A percentile compares a stretch with the other conserved stretches of the same genome.
Conservation (phyloP, 2,329 filamentous ascomycete genomes). For the Paecilomyces niveus region DNA sequence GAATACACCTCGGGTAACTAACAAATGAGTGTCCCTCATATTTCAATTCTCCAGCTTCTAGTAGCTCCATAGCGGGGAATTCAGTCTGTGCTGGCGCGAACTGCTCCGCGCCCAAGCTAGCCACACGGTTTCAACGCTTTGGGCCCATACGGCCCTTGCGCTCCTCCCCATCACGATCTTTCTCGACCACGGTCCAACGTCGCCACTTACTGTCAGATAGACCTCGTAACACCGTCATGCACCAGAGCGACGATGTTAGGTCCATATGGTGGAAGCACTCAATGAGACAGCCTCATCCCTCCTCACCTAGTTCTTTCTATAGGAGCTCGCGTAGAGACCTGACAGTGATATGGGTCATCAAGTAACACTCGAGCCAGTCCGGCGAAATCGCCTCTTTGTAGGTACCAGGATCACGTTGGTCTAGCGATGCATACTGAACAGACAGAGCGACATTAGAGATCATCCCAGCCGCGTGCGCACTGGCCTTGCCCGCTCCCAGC, state of each 20-base stretch:
- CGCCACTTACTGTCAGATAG: neutral
- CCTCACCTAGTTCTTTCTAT: neutral
- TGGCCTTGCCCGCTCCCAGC: neutral
- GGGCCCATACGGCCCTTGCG: neutral
- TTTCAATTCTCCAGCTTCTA: neutral
- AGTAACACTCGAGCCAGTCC: constrained; percentile 13
- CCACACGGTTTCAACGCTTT: neutral
- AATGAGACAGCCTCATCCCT: neutral
- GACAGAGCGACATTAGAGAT: neutral
- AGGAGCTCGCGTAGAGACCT: neutral
- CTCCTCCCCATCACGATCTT: neutral
- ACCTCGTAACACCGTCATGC: neutral
- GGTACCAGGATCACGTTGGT: constrained; percentile 12
- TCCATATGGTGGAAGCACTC: neutral
- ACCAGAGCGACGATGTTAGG: neutral
- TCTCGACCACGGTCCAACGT: neutral
- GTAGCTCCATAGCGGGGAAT: neutral
- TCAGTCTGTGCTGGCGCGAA: neutral
- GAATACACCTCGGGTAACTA: neutral
- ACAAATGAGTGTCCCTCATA: neutral
- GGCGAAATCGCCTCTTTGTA: constrained; percentile 15
- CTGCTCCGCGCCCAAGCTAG: neutral
- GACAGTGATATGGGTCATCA: constrained; percentile 1
- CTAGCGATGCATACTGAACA: constrained; percentile 7
- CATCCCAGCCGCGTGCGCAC: neutral